Conservation (phyloP, 768 basidiomycete genomes). For the Tricholoma hemisulphureum region DNA sequence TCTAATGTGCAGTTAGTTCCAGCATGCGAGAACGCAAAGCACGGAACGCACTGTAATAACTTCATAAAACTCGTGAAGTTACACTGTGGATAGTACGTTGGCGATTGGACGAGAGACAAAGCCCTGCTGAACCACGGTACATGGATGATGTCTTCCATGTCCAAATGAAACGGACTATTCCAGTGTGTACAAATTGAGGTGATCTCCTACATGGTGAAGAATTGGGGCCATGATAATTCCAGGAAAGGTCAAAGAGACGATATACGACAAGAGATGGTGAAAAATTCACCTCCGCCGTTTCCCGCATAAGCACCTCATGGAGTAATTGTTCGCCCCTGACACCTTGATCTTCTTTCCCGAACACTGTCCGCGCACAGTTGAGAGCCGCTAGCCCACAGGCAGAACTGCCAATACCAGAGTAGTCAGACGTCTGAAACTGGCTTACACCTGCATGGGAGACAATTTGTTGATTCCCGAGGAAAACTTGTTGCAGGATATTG, state of each 20-base stretch:
- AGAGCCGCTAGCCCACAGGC: slow-evolving; percentile 68
- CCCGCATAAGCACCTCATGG: slow-evolving; percentile 29
- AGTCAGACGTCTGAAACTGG: slow-evolving; percentile 49
- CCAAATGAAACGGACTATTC: slow-evolving; percentile 52
- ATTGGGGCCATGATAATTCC: no score
- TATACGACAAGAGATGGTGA: neutral
- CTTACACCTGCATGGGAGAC: slow-evolving; percentile 52
- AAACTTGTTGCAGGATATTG: neutral
- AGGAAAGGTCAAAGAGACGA: neutral
- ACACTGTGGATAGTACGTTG: slow-evolving; percentile 38
- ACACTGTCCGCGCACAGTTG: slow-evolving; percentile 57
- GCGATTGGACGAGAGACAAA: slow-evolving; percentile 27
- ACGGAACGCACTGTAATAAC: slow-evolving; percentile 35
- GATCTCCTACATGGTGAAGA: slow-evolving; percentile 43
- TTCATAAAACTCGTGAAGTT: slow-evolving; percentile 22
- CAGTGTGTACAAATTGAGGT: slow-evolving; percentile 56
- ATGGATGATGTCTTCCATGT: slow-evolving; percentile 50
- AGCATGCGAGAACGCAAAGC: slow-evolving; percentile 11
- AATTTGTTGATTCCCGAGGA: slow-evolving; percentile 32
- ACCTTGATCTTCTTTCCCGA: slow-evolving; percentile 33
- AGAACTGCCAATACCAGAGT: slow-evolving; percentile 31
- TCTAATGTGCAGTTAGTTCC: slow-evolving; percentile 15
- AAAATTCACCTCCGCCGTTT: slow-evolving; percentile 34
- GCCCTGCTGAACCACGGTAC: slow-evolving; percentile 49
- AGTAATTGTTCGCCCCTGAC: slow-evolving; percentile 32